A percentile compares a stretch with the other conserved stretches of the same genome.
These are phyloP conservation scores for Curvularia lunata DNA, from an alignment of 2,329 filamentous ascomycete species.

Conservation along the genomic window DNA sequence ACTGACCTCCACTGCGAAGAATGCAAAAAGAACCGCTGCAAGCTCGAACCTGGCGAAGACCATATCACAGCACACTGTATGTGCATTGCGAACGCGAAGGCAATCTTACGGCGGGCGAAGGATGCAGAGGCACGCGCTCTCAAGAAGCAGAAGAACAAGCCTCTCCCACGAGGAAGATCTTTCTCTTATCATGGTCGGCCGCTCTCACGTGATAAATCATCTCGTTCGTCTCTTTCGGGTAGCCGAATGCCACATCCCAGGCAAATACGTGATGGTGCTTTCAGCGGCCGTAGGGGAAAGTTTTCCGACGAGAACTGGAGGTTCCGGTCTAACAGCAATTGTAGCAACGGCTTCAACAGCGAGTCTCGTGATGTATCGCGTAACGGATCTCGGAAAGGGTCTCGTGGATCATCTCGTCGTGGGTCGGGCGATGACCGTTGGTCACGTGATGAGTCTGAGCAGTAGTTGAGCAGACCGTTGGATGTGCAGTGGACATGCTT, in stretches of 20 bases:
- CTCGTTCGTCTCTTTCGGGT: neutral
- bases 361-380: neutral
- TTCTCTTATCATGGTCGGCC: neutral
- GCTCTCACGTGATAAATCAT: neutral
- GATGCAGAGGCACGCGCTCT: neutral
- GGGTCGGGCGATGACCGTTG: neutral
- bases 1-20: slow-evolving; percentile 13
- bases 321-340: neutral
- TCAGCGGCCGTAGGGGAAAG: neutral
- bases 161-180: neutral
- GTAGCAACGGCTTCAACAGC: neutral
- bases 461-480: neutral
- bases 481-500: neutral
- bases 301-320: neutral
- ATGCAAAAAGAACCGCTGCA: slow-evolving; percentile 5
- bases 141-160: neutral
- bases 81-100: slow-evolving; percentile 2
- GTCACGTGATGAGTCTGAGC: neutral
- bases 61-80: slow-evolving; percentile 19
- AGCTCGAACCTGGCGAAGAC: slow-evolving; percentile 1
- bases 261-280: neutral
- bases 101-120: neutral
- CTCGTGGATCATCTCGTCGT: neutral
- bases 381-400: neutral
- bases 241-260: neutral